Conservation (phyloP, 441 rosid genomes). For the Metrosideros polymorpha region DNA sequence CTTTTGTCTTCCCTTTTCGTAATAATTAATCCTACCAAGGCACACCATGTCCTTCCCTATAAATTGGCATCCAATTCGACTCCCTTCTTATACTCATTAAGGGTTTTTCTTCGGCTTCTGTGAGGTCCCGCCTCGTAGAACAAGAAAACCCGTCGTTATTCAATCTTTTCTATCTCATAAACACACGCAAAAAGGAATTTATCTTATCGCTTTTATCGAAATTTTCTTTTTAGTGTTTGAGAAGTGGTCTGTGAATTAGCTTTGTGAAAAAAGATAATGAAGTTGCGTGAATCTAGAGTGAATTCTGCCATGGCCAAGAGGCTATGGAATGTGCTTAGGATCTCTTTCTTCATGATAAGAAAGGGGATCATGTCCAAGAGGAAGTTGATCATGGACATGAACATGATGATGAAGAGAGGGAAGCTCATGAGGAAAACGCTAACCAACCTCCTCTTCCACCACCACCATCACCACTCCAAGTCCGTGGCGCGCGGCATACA, state of each 20-base stretch:
- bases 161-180: background rate
- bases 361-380: conserved; percentile 39
- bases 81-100: background rate
- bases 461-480: conserved; percentile 6
- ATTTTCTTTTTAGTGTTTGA: background rate
- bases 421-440: conserved; percentile 32
- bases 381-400: conserved; percentile 50
- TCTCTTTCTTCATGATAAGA: conserved; percentile 37
- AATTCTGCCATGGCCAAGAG: conserved; percentile 26
- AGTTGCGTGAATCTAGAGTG: conserved; percentile 7
- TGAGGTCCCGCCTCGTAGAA: conserved; percentile 49
- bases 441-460: conserved; percentile 26
- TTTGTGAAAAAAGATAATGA: conserved; percentile 8
- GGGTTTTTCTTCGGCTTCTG: conserved; percentile 30
- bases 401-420: conserved; percentile 47
- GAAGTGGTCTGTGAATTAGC: background rate
- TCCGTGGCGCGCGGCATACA: conserved; percentile 25
- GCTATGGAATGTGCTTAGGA: conserved; percentile 38
- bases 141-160: conserved; percentile 17
- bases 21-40: background rate
- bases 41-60: conserved; percentile 1
- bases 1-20: background rate
- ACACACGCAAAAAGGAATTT: background rate
- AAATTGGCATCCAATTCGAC: background rate
- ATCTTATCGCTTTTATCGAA: background rate